Conservation (phyloP, 169 alveolate species). For the Plasmodium chabaudi region DNA sequence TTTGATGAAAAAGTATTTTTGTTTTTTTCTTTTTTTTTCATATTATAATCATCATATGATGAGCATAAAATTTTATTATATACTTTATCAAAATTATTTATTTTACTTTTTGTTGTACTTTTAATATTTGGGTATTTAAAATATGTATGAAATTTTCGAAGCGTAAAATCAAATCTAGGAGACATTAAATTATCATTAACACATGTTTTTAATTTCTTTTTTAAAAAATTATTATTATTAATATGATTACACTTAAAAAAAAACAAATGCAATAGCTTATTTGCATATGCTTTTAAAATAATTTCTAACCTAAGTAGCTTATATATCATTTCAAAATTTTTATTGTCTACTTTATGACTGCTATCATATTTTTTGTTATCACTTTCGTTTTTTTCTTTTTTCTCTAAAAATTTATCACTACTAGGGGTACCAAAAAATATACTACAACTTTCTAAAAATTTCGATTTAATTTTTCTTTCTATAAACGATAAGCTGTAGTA, state of each 20-base stretch:
- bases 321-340: conserved; percentile 28
- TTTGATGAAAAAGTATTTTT: conserved; percentile 8
- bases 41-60: conserved; percentile 5
- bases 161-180: background rate
- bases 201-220: background rate
- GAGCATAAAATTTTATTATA: background rate
- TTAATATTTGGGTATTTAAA: conserved; percentile 12
- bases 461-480: conserved; percentile 12
- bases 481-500: background rate
- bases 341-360: background rate
- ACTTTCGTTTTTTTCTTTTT: background rate
- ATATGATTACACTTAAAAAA: background rate
- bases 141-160: conserved; percentile 20
- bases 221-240: background rate
- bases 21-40: background rate
- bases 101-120: background rate
- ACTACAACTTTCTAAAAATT: background rate
- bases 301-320: conserved; percentile 31
- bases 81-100: background rate
- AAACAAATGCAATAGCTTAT: conserved; percentile 20
- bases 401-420: background rate
- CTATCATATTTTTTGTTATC: background rate
- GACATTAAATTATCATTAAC: background rate
- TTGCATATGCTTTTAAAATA: conserved; percentile 2
- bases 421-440: background rate